These are phyloP conservation scores for Lotmaria passim DNA, from an alignment of 208 protist species.

Conservation along the genomic window DNA sequence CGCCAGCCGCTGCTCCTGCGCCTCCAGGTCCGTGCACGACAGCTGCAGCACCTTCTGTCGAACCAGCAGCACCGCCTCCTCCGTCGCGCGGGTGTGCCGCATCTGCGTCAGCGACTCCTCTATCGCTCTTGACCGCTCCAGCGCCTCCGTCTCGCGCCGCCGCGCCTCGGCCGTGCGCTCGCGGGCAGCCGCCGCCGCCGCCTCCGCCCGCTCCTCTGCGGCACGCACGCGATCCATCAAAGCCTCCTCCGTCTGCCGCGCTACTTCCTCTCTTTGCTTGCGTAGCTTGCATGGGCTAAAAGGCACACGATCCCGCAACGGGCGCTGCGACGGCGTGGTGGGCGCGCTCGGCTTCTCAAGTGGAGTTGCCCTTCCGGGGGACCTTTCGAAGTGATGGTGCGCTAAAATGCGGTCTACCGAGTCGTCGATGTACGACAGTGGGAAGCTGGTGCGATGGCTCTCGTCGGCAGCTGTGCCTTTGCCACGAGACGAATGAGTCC, in stretches of 20 bases:
- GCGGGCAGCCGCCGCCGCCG: neutral
- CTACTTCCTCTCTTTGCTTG: neutral
- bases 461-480: no score
- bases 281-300: slow-evolving; percentile 5
- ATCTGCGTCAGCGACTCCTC: neutral
- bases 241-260: neutral
- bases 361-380: neutral
- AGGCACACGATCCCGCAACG: neutral
- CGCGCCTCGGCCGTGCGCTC: neutral
- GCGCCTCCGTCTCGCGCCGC: neutral
- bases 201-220: neutral
- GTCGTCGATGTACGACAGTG: neutral
- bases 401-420: neutral
- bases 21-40: slow-evolving; percentile 14
- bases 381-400: neutral
- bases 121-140: neutral
- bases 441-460: neutral
- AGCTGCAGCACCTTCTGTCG: neutral
- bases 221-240: neutral
- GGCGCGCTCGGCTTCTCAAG: neutral
- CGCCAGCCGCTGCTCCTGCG: slow-evolving; percentile 1
- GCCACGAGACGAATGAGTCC: no score
- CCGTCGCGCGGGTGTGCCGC: neutral
- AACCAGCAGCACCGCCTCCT: neutral
- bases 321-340: neutral